Conservation (phyloP, 2,329 filamentous ascomycete species). For the Gliomastix tumulicola region DNA sequence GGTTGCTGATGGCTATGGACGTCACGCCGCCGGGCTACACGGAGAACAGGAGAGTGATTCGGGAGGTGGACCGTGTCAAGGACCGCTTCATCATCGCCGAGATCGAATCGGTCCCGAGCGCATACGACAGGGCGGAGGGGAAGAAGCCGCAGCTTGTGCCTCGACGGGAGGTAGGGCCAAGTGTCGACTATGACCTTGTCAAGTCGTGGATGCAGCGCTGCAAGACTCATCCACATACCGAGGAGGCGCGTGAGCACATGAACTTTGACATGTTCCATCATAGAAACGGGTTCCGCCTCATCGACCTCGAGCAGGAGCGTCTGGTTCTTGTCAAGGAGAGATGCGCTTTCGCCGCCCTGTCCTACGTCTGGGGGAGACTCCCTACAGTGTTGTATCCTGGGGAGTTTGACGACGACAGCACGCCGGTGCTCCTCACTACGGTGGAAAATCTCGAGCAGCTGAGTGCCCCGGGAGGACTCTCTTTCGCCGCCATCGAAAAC, state of each 20-base stretch:
- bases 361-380: conserved; percentile 4
- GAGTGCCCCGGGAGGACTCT: conserved; percentile 1
- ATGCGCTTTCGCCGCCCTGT: conserved; percentile 3
- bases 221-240: conserved; percentile 3
- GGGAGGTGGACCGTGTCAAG: conserved; percentile 5
- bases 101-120: conserved; percentile 4
- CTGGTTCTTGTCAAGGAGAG: conserved; percentile 3
- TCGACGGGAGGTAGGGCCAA: conserved; percentile 1
- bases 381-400: conserved; percentile 1
- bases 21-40: conserved; percentile 1
- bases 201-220: conserved; percentile 4
- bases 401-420: background rate
- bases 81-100: conserved; percentile 6
- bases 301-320: conserved; percentile 5
- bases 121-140: background rate
- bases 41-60: conserved; percentile 5
- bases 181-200: conserved; percentile 1
- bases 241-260: conserved; percentile 1
- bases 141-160: background rate
- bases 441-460: conserved; percentile 1
- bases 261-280: conserved; percentile 2
- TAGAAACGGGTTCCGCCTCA: conserved; percentile 4
- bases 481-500: background rate
- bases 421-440: conserved; percentile 5
- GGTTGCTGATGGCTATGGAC: conserved; percentile 4